Evolutionary conservation across 2,329 filamentous ascomycete genomes (phyloP).

Genomic region (Stromatinia cepivora): DNA sequence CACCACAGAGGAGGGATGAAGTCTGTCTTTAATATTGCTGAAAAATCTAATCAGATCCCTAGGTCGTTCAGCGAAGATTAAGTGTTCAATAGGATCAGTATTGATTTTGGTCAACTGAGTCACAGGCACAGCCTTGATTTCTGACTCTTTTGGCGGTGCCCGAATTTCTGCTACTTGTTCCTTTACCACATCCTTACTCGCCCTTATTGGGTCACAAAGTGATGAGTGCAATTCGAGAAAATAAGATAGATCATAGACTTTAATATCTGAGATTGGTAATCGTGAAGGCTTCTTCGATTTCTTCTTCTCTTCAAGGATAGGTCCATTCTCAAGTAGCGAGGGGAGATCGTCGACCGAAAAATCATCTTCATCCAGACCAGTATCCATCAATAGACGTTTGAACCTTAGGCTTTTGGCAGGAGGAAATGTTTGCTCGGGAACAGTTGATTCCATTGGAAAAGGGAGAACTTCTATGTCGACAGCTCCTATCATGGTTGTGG

Average conservation of each 20-base stretch:
- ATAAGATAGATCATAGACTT: constrained; percentile 2
- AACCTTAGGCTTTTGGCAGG: neutral
- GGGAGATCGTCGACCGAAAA: neutral
- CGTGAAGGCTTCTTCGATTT: too few species aligned
- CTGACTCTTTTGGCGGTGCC: neutral
- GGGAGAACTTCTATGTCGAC: constrained; percentile 13
- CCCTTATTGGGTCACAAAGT: neutral
- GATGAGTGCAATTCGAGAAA: neutral
- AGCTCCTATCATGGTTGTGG: constrained; percentile 6
- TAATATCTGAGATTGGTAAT: constrained; percentile 11
- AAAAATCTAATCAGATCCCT: neutral
- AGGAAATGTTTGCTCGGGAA: neutral
- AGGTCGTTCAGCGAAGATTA: constrained; percentile 9
- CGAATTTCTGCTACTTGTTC: neutral
- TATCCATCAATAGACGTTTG: constrained; percentile 7
- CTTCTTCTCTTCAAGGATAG: neutral
- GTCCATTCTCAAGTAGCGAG: neutral
- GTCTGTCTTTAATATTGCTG: constrained; percentile 11
- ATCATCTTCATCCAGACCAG: neutral
- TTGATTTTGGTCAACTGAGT: neutral
- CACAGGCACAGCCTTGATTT: neutral
- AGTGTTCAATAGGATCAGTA: constrained; percentile 5
- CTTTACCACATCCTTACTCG: neutral
- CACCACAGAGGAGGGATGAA: neutral
- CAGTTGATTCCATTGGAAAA: constrained; percentile 4